phyloP scores from a whole-genome alignment of 768 basidiomycete genomes.

The Mrakia blollopis region DNA sequence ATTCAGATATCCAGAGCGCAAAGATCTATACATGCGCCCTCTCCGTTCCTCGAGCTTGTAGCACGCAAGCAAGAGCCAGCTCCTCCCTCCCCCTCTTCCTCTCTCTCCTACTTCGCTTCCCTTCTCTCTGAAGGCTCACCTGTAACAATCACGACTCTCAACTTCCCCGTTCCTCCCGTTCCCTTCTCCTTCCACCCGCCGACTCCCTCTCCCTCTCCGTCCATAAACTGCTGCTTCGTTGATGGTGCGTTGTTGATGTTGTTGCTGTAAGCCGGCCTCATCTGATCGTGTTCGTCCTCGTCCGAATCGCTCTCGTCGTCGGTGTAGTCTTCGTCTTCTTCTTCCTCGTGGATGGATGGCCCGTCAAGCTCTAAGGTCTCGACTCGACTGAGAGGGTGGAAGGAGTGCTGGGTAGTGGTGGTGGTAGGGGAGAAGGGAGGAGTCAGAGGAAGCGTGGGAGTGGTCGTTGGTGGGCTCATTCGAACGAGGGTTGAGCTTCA shows the following conservation, averaged over 20 bases:
- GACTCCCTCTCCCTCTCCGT: slow-evolving; percentile 2
- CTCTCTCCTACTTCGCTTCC: neutral
- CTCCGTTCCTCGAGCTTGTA: too few species aligned
- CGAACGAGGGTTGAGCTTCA: neutral
- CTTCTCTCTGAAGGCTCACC: slow-evolving; percentile 11
- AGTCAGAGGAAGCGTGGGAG: neutral
- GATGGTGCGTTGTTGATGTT: neutral
- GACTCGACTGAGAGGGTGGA: neutral
- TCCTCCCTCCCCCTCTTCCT: neutral
- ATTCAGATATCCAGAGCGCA: too few species aligned
- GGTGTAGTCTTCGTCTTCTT: neutral
- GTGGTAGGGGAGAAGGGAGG: slow-evolving; percentile 21
- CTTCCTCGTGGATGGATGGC: neutral
- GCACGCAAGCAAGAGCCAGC: too few species aligned
- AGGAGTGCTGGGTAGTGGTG: neutral
- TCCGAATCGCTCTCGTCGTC: neutral
- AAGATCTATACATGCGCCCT: neutral
- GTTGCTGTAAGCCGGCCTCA: neutral
- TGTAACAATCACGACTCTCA: slow-evolving; percentile 31
- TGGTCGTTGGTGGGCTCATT: neutral
- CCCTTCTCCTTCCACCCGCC: slow-evolving; percentile 26
- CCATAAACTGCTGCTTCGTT: neutral
- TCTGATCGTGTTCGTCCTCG: slow-evolving; percentile 1
- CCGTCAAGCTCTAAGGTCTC: neutral
- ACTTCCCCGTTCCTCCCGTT: slow-evolving; percentile 27